phyloP scores from a whole-genome alignment of 108 stramenopile genomes.

The Nitzschia inconspicua region DNA sequence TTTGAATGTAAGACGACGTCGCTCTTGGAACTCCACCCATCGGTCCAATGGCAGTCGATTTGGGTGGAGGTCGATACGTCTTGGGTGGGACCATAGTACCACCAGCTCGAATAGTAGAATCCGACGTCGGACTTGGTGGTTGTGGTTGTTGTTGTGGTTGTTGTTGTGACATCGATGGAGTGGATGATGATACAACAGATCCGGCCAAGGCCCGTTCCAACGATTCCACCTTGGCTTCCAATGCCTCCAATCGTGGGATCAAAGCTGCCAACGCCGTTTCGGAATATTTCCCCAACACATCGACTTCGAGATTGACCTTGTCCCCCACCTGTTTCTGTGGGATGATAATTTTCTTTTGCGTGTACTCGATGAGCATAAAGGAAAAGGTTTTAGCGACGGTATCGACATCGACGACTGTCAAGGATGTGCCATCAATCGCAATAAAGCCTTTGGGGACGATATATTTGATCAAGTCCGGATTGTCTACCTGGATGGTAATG shows the following conservation, averaged over 20 bases:
- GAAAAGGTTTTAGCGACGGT: constrained; percentile 80
- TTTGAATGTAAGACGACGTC: too few species aligned
- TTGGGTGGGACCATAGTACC: too few species aligned
- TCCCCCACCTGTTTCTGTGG: constrained; percentile 73
- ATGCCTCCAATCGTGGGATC: constrained; percentile 75
- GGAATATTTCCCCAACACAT: constrained; percentile 95
- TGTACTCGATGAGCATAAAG: constrained; percentile 99
- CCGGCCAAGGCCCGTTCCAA: too few species aligned
- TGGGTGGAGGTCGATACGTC: too few species aligned
- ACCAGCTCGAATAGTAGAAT: too few species aligned
- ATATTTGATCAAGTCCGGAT: constrained; percentile 66
- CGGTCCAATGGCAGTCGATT: too few species aligned
- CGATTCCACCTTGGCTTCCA: constrained; percentile 68
- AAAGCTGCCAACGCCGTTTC: constrained; percentile 71
- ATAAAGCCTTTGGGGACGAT: constrained; percentile 99
- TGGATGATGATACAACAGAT: too few species aligned
- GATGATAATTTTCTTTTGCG: constrained; percentile 92
- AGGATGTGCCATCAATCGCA: constrained; percentile 94
- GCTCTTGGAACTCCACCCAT: too few species aligned
- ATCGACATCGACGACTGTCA: constrained; percentile 89
- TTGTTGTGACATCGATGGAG: too few species aligned
- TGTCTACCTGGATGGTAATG: constrained; percentile 67
- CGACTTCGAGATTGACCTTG: constrained; percentile 92
- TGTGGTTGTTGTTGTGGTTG: too few species aligned
- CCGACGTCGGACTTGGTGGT: too few species aligned